Conservation (phyloP, 768 basidiomycete genomes). For the Phylloporus arenicola region DNA sequence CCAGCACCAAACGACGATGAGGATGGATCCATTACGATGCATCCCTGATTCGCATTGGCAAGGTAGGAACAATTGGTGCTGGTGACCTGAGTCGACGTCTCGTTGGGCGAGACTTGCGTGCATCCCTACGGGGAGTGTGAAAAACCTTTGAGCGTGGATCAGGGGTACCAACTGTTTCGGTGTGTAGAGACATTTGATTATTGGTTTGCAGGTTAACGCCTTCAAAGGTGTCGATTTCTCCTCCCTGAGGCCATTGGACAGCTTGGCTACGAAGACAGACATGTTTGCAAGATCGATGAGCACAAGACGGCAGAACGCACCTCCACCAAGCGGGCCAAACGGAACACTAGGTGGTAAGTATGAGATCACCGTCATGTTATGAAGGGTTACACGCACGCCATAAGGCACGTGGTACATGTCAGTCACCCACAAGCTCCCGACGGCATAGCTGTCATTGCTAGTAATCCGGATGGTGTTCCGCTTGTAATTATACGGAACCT, state of each 20-base stretch:
- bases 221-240: conserved; percentile 79
- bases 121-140: conserved; percentile 38
- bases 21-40: conserved; percentile 52
- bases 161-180: conserved; percentile 38
- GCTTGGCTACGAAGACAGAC: conserved; percentile 37
- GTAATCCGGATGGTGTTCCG: conserved; percentile 66
- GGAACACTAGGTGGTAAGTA: conserved; percentile 44
- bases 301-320: conserved; percentile 5
- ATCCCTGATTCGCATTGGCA: conserved; percentile 59
- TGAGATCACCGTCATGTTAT: conserved; percentile 1
- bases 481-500: conserved; percentile 44
- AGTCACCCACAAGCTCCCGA: conserved; percentile 61
- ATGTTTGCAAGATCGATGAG: neutral
- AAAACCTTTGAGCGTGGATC: neutral
- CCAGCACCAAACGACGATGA: conserved; percentile 56
- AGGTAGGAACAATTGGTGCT: conserved; percentile 56
- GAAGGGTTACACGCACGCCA: conserved; percentile 38
- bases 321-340: conserved; percentile 67
- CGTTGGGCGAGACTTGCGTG: conserved; percentile 42
- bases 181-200: conserved; percentile 76
- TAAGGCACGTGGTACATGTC: conserved; percentile 64
- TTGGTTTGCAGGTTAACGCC: conserved; percentile 62
- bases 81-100: conserved; percentile 48
- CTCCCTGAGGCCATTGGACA: conserved; percentile 56
- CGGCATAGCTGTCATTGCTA: conserved; percentile 46